Percentiles rank a stretch among this genome's conserved stretches.
Conservation (phyloP, 1,284 basidiomycete genomes). For the Fomitopsis pinicola region DNA sequence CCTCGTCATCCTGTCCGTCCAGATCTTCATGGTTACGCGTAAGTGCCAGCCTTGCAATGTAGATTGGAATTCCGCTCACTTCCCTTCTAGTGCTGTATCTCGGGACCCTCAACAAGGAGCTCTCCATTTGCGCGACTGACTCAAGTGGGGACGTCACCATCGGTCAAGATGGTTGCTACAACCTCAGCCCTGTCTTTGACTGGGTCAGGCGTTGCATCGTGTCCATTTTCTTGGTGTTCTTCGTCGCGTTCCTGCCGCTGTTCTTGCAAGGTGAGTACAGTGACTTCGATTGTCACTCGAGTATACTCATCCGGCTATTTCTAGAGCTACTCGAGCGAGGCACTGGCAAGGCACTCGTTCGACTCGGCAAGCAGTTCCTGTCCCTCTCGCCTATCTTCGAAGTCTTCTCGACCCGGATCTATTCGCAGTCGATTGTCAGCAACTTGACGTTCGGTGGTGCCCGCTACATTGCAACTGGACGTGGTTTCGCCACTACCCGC, state of each 20-base stretch:
- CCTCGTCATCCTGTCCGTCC: constrained; percentile 94
- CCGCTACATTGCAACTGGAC: constrained; percentile 94
- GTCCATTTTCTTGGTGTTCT: constrained; percentile 96
- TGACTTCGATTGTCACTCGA: neutral
- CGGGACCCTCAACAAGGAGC: constrained; percentile 89
- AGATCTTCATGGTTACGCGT: constrained; percentile 91
- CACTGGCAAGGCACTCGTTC: constrained; percentile 89
- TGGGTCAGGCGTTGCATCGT: constrained; percentile 96
- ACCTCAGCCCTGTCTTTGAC: constrained; percentile 90
- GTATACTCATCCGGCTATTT: constrained; percentile 3
- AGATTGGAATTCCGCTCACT: constrained; percentile 12
- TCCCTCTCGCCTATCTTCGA: constrained; percentile 95
- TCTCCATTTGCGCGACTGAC: constrained; percentile 84
- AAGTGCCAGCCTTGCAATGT: constrained; percentile 29
- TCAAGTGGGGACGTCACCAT: constrained; percentile 72
- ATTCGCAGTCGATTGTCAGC: constrained; percentile 91
- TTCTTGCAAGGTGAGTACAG: constrained; percentile 81
- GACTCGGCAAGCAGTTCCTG: constrained; percentile 91
- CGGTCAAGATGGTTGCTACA: constrained; percentile 89
- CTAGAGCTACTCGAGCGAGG: constrained; percentile 91
- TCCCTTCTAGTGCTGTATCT: constrained; percentile 72
- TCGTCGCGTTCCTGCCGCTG: constrained; percentile 91
- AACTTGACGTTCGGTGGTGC: constrained; percentile 96
- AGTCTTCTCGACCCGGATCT: constrained; percentile 96
- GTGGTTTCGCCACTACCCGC: constrained; percentile 94